Evolutionary conservation across 1,284 basidiomycete genomes (phyloP).

Genomic region (Tetrapyrgos nigripes): DNA sequence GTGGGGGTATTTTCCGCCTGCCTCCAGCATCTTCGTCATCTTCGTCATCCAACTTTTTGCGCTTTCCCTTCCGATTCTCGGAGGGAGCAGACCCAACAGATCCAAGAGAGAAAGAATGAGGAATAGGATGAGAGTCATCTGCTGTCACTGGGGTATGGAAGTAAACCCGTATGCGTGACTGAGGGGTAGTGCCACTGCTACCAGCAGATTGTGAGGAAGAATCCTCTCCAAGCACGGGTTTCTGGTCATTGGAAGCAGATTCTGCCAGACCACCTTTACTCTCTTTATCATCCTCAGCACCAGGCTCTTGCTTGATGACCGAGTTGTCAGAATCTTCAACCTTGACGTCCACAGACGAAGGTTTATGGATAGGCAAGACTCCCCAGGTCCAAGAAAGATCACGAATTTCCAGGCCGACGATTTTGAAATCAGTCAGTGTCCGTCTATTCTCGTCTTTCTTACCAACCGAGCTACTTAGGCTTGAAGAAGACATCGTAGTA

Average conservation of each 20-base stretch:
- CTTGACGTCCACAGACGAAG: constrained; percentile 34
- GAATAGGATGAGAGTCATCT: constrained; percentile 77
- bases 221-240: constrained; percentile 2
- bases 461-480: constrained; percentile 50
- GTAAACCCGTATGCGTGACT: constrained; percentile 84
- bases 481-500: constrained; percentile 36
- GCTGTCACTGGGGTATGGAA: constrained; percentile 85
- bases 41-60: constrained; percentile 85
- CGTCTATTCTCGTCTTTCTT: constrained; percentile 84
- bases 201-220: background rate
- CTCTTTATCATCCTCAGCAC: constrained; percentile 23
- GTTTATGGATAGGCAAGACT: constrained; percentile 36
- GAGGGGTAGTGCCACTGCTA: constrained; percentile 51
- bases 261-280: background rate
- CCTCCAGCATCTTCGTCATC: constrained; percentile 74
- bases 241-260: constrained; percentile 6
- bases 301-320: constrained; percentile 47
- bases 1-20: constrained; percentile 68
- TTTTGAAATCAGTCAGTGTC: constrained; percentile 96
- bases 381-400: constrained; percentile 82
- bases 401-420: constrained; percentile 85
- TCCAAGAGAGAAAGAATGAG: constrained; percentile 53
- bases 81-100: constrained; percentile 53
- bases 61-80: constrained; percentile 77
- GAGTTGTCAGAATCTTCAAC: constrained; percentile 32